Base-by-base conservation (phyloP, 2,329 filamentous ascomycete genomes). In the Fusarium piperis region DNA sequence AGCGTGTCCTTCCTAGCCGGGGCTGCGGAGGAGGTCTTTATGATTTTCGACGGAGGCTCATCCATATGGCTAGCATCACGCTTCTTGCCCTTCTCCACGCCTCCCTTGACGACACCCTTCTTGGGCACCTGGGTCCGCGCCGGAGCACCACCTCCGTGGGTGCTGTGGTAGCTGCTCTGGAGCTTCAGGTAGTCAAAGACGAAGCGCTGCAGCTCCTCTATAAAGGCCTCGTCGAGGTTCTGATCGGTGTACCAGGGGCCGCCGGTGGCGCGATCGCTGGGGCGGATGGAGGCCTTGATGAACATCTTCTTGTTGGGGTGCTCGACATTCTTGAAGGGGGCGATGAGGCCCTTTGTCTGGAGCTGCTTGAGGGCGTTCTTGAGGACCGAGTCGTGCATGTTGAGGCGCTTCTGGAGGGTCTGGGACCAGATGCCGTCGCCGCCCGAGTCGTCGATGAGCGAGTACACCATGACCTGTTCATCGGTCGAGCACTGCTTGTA, bases 241-340 rank as follows among this genome's bases (percentile, higher is more conserved):
- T 94, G 93, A 70, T 97, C 94, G 9, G 93, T 95, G 80, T 96
- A 98, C 94, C 95, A 99, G 10, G 94, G 93, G 2, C 96, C 96
- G 53, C 96, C 96, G 0, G 94, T 97, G 52, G 97, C 93, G 68
- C 96, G 93, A 69, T 98, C 95, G 60, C 92, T 94, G 0, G 96
- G 95, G 12, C 91, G 90, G 67, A 99, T 88, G 70, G 92, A 91
- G 60, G 92, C 90, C 78, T 97, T 91, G 87, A 99, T 97, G 86
- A 96, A 99, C 88, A 97, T 97, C 83, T 97, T 97, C 79, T 96
- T 93, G 73, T 92, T 93, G 30, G 94, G 94, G 78, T 93, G 92
- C 83, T 97, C 94, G 82, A 97, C 94, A 81, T 92, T 96, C 83
- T 95, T 96, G 83, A 98, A 94, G 64, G 91, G 90, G 77, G 93